Evolutionary conservation across 192 early-diverging fungal genomes (phyloP).

Genomic region (Linnemannia zychae): DNA sequence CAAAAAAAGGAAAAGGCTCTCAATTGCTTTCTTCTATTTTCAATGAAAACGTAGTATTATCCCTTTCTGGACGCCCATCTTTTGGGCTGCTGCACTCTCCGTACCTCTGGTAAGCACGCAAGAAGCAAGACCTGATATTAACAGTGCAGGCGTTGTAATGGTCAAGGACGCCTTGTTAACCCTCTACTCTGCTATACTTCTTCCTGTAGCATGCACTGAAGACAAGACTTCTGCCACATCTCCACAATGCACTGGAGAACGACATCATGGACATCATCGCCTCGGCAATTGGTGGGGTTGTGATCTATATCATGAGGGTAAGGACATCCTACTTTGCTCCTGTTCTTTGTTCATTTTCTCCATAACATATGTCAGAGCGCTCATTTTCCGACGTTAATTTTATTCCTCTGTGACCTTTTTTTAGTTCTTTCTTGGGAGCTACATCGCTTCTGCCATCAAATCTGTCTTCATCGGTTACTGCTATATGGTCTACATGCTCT

Average conservation of each 20-base stretch:
- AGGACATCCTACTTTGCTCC: constrained; percentile 2
- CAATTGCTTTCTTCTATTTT: not conserved
- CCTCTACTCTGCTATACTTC: not conserved
- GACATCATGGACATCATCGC: constrained; percentile 39
- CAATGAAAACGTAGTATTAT: constrained; percentile 13
- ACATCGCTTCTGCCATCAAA: constrained; percentile 21
- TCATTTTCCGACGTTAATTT: not conserved
- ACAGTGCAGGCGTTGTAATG: too few relatives aligned
- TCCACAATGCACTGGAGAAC: constrained; percentile 32
- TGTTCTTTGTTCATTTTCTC: not conserved
- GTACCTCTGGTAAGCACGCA: constrained; percentile 35
- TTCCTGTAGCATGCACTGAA: constrained; percentile 40
- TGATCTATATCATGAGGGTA: constrained; percentile 29
- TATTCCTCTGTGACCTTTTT: not conserved
- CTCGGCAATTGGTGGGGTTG: constrained; percentile 17
- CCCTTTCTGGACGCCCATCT: constrained; percentile 51
- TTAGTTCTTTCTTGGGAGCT: constrained; percentile 49
- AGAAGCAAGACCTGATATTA: not conserved
- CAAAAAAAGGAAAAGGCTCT: not conserved
- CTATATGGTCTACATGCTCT: constrained; percentile 29
- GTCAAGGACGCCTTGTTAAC: not conserved
- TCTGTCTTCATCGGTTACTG: constrained; percentile 34
- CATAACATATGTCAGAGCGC: not conserved
- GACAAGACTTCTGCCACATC: constrained; percentile 8
- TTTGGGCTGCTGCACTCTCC: constrained; percentile 50